Base-by-base conservation (phyloP, 2,329 filamentous ascomycete species). In the Cordyceps militaris region DNA sequence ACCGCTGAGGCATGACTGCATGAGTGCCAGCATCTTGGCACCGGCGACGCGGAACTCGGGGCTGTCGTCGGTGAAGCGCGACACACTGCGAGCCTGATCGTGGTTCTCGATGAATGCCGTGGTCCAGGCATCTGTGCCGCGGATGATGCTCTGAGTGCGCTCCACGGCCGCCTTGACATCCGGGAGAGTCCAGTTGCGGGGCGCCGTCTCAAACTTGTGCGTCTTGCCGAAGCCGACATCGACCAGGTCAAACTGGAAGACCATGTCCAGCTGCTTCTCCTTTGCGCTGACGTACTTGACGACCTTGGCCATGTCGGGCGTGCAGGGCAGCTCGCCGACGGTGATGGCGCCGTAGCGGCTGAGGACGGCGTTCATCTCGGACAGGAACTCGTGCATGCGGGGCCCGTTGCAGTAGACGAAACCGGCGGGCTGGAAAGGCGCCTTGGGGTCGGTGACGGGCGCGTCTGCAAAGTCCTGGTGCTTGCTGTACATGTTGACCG, bases 401-500 rank as follows among this genome's bases (percentile, higher is more conserved):
- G 87, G 86, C 0, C 86, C 86, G 63, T 89, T 88, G 69, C 81
- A 83, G 64, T 82, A 87, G 49, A 84, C 73, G n/a, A 76, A 65
- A 24, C 72, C 74, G 0, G 78, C 83, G 0, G 80, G 79, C 63
- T 87, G 83, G 58, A 73, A 76, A 23, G 68, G 68, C 0, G 74
- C 70, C 5, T 70, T 72, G 4, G 73, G 68, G 52, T 83, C 75
- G 6, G 75, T 71, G 42, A 84, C 68, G 0, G 82, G 79, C 0
- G 83, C 84, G 61, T 87, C 82, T 0, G 78, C 79, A 56, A 84
- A 81, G 1, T 72, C 73, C 4, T 77, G 77, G 0, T 77, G 77
- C 66, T 89, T 89, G 66, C 82, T 86, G 66, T 88, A 87, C 71
- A 87, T 80, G 69, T 89, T 89, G 69, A 89, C 86, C 0, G 86